phyloP scores from a whole-genome alignment of 164 flowering plant species.

The Echeveria elegans region DNA sequence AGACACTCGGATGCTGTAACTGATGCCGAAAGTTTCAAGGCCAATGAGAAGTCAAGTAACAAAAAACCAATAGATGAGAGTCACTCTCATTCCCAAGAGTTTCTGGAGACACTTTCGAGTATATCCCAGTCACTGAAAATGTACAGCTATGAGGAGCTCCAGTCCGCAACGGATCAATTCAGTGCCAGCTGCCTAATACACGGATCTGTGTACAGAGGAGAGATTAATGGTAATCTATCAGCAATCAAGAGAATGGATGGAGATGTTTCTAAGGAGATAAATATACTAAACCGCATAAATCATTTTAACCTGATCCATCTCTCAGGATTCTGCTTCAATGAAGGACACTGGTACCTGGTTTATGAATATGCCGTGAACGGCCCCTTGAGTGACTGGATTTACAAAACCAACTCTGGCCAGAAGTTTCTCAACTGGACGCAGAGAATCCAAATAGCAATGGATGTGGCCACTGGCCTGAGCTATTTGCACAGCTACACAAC shows the following conservation, averaged over 20 bases:
- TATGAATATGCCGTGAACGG: slow-evolving; percentile 68
- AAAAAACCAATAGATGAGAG: slow-evolving; percentile 19
- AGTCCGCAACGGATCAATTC: slow-evolving; percentile 54
- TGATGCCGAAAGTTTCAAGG: slow-evolving; percentile 20
- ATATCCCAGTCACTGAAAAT: slow-evolving; percentile 40
- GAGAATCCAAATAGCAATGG: slow-evolving; percentile 55
- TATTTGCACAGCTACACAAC: slow-evolving; percentile 60
- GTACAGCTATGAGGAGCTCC: slow-evolving; percentile 47
- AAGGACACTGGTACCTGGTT: slow-evolving; percentile 55
- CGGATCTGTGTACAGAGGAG: slow-evolving; percentile 63
- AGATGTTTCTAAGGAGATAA: slow-evolving; percentile 56
- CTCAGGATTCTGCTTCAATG: slow-evolving; percentile 47
- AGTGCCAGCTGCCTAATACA: slow-evolving; percentile 32
- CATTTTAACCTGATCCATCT: slow-evolving; percentile 61
- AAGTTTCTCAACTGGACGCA: slow-evolving; percentile 46
- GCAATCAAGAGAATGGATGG: slow-evolving; percentile 60
- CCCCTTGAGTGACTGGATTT: slow-evolving; percentile 57
- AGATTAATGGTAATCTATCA: slow-evolving; percentile 35
- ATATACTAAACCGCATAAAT: slow-evolving; percentile 43
- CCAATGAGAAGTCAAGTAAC: slow-evolving; percentile 20
- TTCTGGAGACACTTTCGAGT: slow-evolving; percentile 25
- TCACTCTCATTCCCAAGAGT: slow-evolving; percentile 16
- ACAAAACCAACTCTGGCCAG: slow-evolving; percentile 12
- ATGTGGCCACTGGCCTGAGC: slow-evolving; percentile 63
- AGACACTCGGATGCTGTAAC: slow-evolving; percentile 10